These are phyloP conservation scores for Blastocystis sp. DNA, from an alignment of 352 stramenopile species.

Conservation along the genomic window DNA sequence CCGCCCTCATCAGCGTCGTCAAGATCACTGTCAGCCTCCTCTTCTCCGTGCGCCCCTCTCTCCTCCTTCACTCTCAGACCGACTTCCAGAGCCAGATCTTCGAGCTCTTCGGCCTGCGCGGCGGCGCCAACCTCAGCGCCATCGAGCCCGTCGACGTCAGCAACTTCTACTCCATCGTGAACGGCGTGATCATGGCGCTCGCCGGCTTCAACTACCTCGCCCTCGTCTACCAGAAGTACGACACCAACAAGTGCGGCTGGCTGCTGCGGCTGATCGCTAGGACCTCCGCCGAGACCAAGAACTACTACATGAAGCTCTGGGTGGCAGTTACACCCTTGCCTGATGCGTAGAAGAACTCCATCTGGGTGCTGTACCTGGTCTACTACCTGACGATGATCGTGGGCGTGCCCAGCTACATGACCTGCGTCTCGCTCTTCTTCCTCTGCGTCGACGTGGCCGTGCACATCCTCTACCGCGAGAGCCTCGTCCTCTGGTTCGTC, in stretches of 20 bases:
- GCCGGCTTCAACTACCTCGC: conserved; percentile 59
- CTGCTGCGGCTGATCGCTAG: neutral
- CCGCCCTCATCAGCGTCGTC: neutral
- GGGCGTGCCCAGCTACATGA: conserved; percentile 45
- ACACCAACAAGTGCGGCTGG: neutral
- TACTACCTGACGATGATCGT: conserved; percentile 32
- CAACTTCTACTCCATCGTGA: conserved; percentile 66
- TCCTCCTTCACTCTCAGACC: neutral
- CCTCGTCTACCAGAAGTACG: conserved; percentile 14
- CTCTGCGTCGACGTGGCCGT: conserved; percentile 32
- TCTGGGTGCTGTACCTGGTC: conserved; percentile 45
- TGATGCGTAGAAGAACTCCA: conserved; percentile 42
- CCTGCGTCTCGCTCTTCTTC: conserved; percentile 17
- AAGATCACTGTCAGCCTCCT: conserved; percentile 37
- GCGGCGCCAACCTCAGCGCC: neutral
- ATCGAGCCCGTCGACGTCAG: conserved; percentile 31
- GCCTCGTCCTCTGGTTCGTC: conserved; percentile 5
- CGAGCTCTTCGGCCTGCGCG: conserved; percentile 31
- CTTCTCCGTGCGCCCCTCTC: conserved; percentile 2
- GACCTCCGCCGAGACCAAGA: neutral
- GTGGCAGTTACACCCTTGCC: neutral
- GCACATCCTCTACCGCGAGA: conserved; percentile 22
- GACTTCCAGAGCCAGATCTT: conserved; percentile 14
- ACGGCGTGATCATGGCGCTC: conserved; percentile 61
- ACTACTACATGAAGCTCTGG: neutral